Conservation (phyloP, 371 early-diverging fungal genomes). For the Rhizopus microsporus region DNA sequence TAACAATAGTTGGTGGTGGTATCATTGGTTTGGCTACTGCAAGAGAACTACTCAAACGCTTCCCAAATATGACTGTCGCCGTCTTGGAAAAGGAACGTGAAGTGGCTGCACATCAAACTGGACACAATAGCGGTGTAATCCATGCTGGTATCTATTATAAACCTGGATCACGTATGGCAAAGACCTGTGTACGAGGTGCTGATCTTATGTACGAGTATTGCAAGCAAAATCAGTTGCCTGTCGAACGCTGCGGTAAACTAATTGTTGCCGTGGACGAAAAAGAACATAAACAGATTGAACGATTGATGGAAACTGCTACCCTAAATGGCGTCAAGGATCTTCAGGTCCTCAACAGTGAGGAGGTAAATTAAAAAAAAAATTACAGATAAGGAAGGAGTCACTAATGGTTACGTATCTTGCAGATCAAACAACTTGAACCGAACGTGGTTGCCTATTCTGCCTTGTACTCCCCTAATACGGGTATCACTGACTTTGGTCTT, state of each 20-base stretch:
- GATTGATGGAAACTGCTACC: slow-evolving; percentile 41
- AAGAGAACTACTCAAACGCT: slow-evolving; percentile 49
- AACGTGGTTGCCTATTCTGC: slow-evolving; percentile 50
- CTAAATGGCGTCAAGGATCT: slow-evolving; percentile 50
- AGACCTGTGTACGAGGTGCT: slow-evolving; percentile 48
- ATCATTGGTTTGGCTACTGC: slow-evolving; percentile 56
- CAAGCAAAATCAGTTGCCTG: slow-evolving; percentile 46
- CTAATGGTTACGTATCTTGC: not conserved
- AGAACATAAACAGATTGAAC: slow-evolving; percentile 45
- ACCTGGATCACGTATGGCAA: slow-evolving; percentile 52
- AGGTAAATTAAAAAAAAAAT: slow-evolving; percentile 23
- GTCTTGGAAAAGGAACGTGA: slow-evolving; percentile 54
- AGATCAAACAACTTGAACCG: slow-evolving; percentile 47
- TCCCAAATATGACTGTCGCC: slow-evolving; percentile 49
- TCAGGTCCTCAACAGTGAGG: slow-evolving; percentile 37
- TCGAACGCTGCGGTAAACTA: slow-evolving; percentile 49
- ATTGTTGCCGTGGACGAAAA: slow-evolving; percentile 43
- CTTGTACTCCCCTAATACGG: slow-evolving; percentile 49
- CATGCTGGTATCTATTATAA: slow-evolving; percentile 50
- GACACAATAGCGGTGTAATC: slow-evolving; percentile 53
- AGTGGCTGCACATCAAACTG: slow-evolving; percentile 54
- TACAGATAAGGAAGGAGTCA: not conserved
- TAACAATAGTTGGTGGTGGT: slow-evolving; percentile 43
- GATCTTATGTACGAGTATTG: slow-evolving; percentile 53
- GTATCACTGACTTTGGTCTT: slow-evolving; percentile 44